Base-by-base conservation (phyloP, 495 filamentous ascomycete species). In the Clohesyomyces aquaticus region DNA sequence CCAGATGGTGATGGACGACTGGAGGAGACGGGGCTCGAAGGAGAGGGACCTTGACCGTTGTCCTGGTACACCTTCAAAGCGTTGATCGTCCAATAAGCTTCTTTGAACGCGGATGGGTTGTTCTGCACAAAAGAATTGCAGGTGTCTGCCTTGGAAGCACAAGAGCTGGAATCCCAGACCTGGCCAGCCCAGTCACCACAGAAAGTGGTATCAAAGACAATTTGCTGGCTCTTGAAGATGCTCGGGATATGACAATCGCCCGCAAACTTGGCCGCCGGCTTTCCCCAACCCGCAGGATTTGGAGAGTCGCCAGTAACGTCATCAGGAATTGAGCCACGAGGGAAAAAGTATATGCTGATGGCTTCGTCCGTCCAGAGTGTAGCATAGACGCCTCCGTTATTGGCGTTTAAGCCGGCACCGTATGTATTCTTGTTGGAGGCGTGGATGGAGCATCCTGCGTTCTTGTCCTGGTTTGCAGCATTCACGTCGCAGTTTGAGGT, bases 21-120 rank as follows among this genome's bases (percentile, higher is more conserved):
- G 22, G 48, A 19, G 4, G 48, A 22, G 10, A 11, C 51, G 18
- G 51, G 29, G 4, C 25, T 29, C 6, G 51, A 28, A 21, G 32
- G 28, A 3, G 51, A 14, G 3, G 51, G 32, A 38, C 32, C 51
- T 10, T 55, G 22, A 19, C 52, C 52, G 23, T 64, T 49, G 47
- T 59, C 21, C 43, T 66, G 63, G 55, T 68, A 72, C 2, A 72
- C 70, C 53, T 71, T 72, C 57, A 72, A 35, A 11, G 67, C 61
- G 28, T 71, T 71, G 52, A 74, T 65, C 32, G 54, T 56, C 73
- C 73, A 76, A 57, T 67, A 75, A 9, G 74, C 72, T 6, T 76
- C 63, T 16, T 18, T 49, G 47, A 75, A 76, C 3, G 73, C 71
- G 12, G 49, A 41, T 1, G 74, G 73, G 54, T 74, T 72, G 43